A percentile compares a stretch with the other conserved stretches of the same genome.
Conservation (phyloP, 306 rosid genomes). For the Trifolium repens region DNA sequence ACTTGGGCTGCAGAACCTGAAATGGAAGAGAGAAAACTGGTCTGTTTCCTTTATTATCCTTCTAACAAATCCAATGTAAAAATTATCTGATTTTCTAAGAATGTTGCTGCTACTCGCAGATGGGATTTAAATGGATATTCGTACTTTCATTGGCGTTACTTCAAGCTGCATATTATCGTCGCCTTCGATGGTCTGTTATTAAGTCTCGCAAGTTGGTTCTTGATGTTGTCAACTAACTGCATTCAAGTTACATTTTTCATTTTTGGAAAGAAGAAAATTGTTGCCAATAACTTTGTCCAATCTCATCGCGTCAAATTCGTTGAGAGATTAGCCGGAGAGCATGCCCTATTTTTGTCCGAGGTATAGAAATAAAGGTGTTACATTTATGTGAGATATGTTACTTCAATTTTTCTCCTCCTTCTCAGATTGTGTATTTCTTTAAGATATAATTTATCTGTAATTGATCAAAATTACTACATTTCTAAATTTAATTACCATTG, state of each 20-base stretch:
- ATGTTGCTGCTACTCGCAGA: constrained; percentile 52
- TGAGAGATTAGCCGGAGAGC: constrained; percentile 53
- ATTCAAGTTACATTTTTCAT: constrained; percentile 43
- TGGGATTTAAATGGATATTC: constrained; percentile 99
- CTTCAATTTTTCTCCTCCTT: not conserved
- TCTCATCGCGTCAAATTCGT: constrained; percentile 52
- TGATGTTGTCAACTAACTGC: constrained; percentile 85
- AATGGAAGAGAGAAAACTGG: constrained; percentile 99
- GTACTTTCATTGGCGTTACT: constrained; percentile 88
- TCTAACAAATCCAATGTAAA: not conserved
- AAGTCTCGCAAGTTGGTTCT: constrained; percentile 99
- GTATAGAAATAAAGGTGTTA: constrained; percentile 57
- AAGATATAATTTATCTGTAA: not conserved
- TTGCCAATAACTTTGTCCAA: constrained; percentile 64
- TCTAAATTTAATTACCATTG: not conserved
- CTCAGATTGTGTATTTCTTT: constrained; percentile 14
- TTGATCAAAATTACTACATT: not conserved
- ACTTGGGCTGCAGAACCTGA: constrained; percentile 97
- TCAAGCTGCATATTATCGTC: constrained; percentile 92
- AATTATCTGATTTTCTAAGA: not conserved
- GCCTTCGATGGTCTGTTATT: constrained; percentile 82
- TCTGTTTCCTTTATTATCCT: constrained; percentile 41
- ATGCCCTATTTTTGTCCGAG: constrained; percentile 50
- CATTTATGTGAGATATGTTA: constrained; percentile 35
- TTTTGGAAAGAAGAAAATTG: constrained; percentile 44